Evolutionary conservation across 2,329 filamentous ascomycete genomes (phyloP), one percentile per base, ranked within the genome.

Genomic region (Bipolaris zeicola): DNA sequence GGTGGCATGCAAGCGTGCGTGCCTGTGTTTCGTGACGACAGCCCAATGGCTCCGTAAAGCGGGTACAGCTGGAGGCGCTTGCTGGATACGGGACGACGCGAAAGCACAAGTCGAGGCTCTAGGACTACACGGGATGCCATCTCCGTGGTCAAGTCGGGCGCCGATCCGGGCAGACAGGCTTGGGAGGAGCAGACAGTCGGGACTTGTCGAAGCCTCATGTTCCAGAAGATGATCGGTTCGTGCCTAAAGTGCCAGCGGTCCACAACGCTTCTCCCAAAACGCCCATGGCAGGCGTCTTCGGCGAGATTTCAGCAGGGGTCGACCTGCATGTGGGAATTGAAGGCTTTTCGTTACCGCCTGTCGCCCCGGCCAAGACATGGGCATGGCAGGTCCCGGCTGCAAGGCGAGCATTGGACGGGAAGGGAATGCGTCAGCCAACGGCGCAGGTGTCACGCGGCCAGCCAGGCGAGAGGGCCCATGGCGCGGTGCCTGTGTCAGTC

Each of bases 121-220:
- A 58, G 61, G 59, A 57, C 44, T 38, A 61, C 58, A 53, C 55
- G 62, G 60, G 62, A 55, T 53, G 50, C 61, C 57, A 56, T 54
- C 53, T 63, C 64, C 61, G 62, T 62, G 65, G 57, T 58, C 37
- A 47, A 49, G 48, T 69, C 69, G 69, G 68, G 66, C 64, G 64
- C 56, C 66, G 65, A 72, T 73, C 70, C 71, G 64, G 62, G 55
- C 49, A 63, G 48, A 50, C 61, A 65, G 65, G 57, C 48, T 46
- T 55, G 22, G 48, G 36, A 54, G 18, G 50, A 54, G 18, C 45
- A 52, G 14, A 26, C 51, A 55, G 37, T 56, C 55, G 58, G 45
- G 48, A 10, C 26, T 58, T 55, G 36, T 57, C 51, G 49, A 62
- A 47, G 58, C 46, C 60, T 55, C 53, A 57, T 41, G 58, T 53